Evolutionary conservation across 441 rosid species (phyloP).

Genomic region (Eutrema salsugineum): DNA sequence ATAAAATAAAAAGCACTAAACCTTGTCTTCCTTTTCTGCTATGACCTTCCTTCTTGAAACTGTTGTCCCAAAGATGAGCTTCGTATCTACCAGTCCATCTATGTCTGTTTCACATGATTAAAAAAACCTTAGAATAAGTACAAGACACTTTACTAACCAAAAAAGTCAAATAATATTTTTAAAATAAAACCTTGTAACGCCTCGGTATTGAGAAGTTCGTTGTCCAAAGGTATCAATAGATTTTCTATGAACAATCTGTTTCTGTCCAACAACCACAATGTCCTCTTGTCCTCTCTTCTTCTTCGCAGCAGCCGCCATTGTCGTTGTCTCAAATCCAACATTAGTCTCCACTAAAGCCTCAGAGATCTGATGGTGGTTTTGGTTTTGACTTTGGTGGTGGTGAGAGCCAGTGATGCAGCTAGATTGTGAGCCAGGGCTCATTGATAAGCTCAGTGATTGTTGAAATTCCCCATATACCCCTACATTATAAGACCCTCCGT

Average conservation of each 20-base stretch:
- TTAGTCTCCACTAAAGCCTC: conserved; percentile 38
- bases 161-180: background rate
- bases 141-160: background rate
- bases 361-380: conserved; percentile 30
- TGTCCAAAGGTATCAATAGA: conserved; percentile 98
- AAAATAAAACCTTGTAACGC: conserved; percentile 71
- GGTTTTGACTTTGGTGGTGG: conserved; percentile 38
- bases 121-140: background rate
- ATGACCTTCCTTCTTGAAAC: conserved; percentile 99
- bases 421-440: conserved; percentile 98
- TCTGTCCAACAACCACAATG: conserved; percentile 47
- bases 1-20: conserved; percentile 16
- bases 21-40: conserved; percentile 99
- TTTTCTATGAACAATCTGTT: conserved; percentile 84
- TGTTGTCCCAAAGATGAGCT: conserved; percentile 99
- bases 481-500: conserved; percentile 46
- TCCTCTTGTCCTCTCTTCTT: conserved; percentile 83
- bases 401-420: conserved; percentile 77
- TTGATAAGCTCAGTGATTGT: conserved; percentile 89
- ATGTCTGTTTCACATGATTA: conserved; percentile 46
- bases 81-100: conserved; percentile 99
- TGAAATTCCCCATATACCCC: conserved; percentile 75
- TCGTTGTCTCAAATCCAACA: conserved; percentile 23
- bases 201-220: conserved; percentile 97
- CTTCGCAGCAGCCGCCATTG: conserved; percentile 48